Percentiles rank a stretch among this genome's conserved stretches.
Evolutionary conservation across 352 stramenopile species (phyloP).

Genomic region (Phytophthora hybrid): DNA sequence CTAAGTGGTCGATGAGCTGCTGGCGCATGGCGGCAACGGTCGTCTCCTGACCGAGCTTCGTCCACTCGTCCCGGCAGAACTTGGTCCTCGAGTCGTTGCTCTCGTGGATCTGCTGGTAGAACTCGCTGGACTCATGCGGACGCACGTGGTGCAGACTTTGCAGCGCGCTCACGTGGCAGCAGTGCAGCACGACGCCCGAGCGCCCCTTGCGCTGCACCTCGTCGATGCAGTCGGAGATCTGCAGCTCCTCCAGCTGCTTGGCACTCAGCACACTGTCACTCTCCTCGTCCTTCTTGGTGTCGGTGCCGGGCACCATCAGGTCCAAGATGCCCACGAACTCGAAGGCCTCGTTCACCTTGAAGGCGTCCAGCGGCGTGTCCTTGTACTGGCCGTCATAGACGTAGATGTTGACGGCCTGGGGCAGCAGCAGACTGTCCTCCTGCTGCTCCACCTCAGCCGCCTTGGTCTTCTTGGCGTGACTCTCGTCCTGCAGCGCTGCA

Average conservation of each 20-base stretch:
- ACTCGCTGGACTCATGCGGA: conserved; percentile 48
- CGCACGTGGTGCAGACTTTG: conserved; percentile 58
- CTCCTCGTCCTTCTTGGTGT: conserved; percentile 21
- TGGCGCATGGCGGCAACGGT: conserved; percentile 42
- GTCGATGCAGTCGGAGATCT: conserved; percentile 72
- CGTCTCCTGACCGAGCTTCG: conserved; percentile 20
- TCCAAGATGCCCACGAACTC: conserved; percentile 85
- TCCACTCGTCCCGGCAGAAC: conserved; percentile 54
- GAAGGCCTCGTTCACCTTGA: conserved; percentile 87
- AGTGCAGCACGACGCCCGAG: conserved; percentile 72
- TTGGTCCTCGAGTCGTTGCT: conserved; percentile 46
- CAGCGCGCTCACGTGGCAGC: conserved; percentile 53
- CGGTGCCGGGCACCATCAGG: conserved; percentile 53
- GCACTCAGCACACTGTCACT: conserved; percentile 17
- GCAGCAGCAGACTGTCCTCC: conserved; percentile 24
- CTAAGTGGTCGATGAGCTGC: conserved; percentile 57
- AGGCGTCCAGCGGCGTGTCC: conserved; percentile 54
- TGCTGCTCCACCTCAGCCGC: conserved; percentile 3
- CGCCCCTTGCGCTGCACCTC: conserved; percentile 59
- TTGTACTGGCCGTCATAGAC: conserved; percentile 78
- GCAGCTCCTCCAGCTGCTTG: conserved; percentile 60
- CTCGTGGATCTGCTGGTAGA: conserved; percentile 42
- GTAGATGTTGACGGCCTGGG: conserved; percentile 68
- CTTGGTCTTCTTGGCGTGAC: conserved; percentile 59
- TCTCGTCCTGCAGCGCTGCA: conserved; percentile 13